Conservation (phyloP, 169 alveolate species). For the Plasmodium sp. region DNA sequence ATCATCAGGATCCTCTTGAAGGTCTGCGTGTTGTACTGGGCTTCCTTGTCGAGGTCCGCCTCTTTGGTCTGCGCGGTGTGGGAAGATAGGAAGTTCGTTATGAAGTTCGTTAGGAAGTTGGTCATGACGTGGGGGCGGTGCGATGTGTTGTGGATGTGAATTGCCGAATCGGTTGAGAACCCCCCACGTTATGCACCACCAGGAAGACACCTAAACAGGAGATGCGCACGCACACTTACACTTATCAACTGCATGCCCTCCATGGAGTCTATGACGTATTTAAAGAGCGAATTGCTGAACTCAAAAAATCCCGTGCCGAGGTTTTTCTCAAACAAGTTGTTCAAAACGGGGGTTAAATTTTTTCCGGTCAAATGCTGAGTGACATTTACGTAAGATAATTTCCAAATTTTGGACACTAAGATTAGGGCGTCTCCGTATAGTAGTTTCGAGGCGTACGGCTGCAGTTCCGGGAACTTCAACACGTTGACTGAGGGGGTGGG, state of each 20-base stretch:
- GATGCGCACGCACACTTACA: conserved; percentile 6
- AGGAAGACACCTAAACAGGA: background rate
- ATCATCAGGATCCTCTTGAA: conserved; percentile 8
- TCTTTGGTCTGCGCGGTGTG: conserved; percentile 16
- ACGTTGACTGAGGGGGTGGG: conserved; percentile 11
- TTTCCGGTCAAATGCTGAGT: conserved; percentile 23
- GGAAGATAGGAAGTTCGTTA: background rate
- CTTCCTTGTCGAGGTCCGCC: background rate
- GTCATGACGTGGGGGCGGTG: background rate
- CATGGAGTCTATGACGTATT: conserved; percentile 38
- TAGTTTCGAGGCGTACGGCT: conserved; percentile 43
- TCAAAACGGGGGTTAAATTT: conserved; percentile 33
- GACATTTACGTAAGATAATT: conserved; percentile 54
- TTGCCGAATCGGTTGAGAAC: background rate
- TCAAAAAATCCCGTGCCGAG: conserved; percentile 71
- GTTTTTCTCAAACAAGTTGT: conserved; percentile 55
- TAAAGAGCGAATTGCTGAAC: conserved; percentile 46
- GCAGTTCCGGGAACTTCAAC: conserved; percentile 6
- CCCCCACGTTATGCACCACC: background rate
- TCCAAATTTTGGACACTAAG: conserved; percentile 69
- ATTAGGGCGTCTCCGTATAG: conserved; percentile 68
- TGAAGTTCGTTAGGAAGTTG: background rate
- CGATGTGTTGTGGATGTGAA: background rate
- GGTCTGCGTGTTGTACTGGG: conserved; percentile 1
- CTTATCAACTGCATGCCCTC: conserved; percentile 12